Conservation (phyloP, 225 moss, liverwort and hornwort genomes). For the Physcomitrium patens region DNA sequence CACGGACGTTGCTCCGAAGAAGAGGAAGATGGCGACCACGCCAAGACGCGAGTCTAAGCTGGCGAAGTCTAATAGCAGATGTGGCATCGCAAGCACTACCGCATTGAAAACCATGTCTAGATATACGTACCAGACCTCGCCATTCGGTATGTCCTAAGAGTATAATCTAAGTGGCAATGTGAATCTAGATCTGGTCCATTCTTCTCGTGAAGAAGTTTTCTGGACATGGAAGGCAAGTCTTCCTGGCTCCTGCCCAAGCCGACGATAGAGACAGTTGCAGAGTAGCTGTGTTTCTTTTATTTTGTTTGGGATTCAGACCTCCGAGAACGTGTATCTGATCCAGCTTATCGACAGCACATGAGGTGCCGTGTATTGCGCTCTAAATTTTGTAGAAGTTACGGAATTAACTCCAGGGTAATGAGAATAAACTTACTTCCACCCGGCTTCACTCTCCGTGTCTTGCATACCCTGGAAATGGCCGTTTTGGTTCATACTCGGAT, state of each 20-base stretch:
- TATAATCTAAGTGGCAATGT: background rate
- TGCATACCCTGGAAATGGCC: no score
- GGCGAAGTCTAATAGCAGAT: constrained; percentile 34
- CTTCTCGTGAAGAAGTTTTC: background rate
- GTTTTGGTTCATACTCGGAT: no score
- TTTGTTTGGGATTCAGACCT: no score
- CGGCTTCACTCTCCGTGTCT: no score
- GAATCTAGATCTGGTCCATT: no score
- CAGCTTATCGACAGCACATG: no score
- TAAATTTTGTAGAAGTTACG: no score
- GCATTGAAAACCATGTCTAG: constrained; percentile 24
- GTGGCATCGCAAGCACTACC: constrained; percentile 28
- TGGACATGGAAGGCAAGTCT: background rate
- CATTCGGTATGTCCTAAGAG: constrained; percentile 37
- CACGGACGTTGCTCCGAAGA: constrained; percentile 27
- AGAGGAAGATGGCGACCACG: constrained; percentile 23
- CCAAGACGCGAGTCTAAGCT: constrained; percentile 20
- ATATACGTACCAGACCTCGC: constrained; percentile 39
- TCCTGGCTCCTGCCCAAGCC: background rate
- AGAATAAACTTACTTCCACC: no score
- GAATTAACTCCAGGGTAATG: no score
- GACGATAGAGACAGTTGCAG: background rate
- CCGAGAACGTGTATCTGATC: no score
- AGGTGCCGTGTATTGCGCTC: no score
- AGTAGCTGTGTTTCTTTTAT: background rate